Base-by-base conservation (phyloP, 257 asterid species). In the Nyctanthes arbortristis region DNA sequence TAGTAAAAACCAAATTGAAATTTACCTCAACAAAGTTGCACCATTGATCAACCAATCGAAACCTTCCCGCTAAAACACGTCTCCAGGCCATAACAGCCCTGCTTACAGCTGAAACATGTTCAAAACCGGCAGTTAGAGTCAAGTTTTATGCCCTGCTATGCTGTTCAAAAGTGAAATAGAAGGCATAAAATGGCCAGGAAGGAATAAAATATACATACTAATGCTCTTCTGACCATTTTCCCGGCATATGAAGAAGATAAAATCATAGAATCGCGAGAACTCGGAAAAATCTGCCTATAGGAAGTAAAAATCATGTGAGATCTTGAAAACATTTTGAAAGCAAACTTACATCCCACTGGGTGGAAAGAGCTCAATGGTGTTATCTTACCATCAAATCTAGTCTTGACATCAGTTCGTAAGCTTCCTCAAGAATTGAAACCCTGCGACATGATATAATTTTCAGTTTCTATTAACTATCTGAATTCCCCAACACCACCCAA, bases 11-110 rank as follows among this genome's bases (percentile, higher is more conserved):
- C 6, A 49, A 27, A 52, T 9, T 52, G 55, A 76, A 61, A 73
- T 70, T 65, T 77, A 94, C 99, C 96, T 94, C 98, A 60, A 94
- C 85, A 66, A 88, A 94, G 79, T 69, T 73, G 78, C 97, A 91
- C 99, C 99, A 94, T 66, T 89, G 84, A 81, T 89, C 81, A 67
- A 94, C 90, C 66, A 91, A 78, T 49, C 91, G 92, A 81, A 94
- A 94, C 75, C 99, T 84, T 70, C 99, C 98, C 31, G 86, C 87
- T 80, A 94, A 80, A 76, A 94, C 86, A 69, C 89, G 80, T 80
- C 92, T 85, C 97, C 99, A 91, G 45, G 97, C 96, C 91, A 73
- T 81, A 67, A 91, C 73, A 66, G 98, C 98, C 81, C 85, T 87
- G 85, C 88, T 88, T 70, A 91, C 92, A 83, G 96, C 99, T 93